Conservation (phyloP, 108 stramenopile genomes). For the Cafeteria roenbergensis region DNA sequence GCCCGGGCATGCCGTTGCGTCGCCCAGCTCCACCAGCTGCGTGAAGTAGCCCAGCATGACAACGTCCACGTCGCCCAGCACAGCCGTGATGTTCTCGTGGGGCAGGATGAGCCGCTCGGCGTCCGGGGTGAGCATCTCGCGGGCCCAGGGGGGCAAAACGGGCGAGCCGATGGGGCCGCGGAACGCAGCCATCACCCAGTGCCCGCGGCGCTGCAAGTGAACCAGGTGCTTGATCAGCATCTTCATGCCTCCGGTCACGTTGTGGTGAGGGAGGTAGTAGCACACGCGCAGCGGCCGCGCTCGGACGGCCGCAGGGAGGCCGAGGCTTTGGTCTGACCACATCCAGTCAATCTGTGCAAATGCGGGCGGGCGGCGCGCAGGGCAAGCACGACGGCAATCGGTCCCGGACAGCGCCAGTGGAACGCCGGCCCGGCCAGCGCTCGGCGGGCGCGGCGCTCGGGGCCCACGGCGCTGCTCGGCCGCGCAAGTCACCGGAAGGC, state of each 20-base stretch:
- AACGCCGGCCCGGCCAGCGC: no score
- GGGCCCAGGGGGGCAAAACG: constrained; percentile 1
- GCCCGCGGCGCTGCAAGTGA: background rate
- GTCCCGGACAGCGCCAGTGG: no score
- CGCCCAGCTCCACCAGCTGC: constrained; percentile 3
- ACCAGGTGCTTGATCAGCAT: background rate
- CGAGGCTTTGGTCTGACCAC: background rate
- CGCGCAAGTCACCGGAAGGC: no score
- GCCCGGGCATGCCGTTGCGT: background rate
- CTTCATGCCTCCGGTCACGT: constrained; percentile 9
- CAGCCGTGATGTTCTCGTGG: background rate
- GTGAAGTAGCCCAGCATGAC: constrained; percentile 8
- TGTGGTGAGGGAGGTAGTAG: constrained; percentile 4
- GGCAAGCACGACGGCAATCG: no score
- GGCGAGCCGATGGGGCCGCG: background rate
- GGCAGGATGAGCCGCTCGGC: background rate
- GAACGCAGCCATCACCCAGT: constrained; percentile 8
- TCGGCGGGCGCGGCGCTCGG: no score
- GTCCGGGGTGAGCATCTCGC: background rate
- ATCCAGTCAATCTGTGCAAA: constrained; percentile 14
- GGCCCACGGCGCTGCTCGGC: no score
- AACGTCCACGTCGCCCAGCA: background rate
- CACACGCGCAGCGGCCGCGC: background rate
- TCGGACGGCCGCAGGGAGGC: background rate
- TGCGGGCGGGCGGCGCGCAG: no score